A percentile compares a stretch with the other conserved stretches of the same genome.
These are phyloP conservation scores for Prosopis cineraria DNA, from an alignment of 306 rosid species.

Conservation along the genomic window DNA sequence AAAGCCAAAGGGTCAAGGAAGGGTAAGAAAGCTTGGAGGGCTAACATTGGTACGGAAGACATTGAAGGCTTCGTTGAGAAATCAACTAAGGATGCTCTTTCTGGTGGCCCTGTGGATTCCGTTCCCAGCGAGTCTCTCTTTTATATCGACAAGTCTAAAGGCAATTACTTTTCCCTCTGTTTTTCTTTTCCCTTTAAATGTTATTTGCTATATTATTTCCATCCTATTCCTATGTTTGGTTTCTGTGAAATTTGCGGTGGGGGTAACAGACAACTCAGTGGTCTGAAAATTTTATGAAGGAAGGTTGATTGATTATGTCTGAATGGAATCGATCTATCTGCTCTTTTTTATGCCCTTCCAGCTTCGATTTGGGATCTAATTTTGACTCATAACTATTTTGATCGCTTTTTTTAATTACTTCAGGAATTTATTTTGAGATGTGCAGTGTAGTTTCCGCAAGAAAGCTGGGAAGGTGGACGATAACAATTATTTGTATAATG, in stretches of 20 bases:
- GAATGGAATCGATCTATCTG: background rate
- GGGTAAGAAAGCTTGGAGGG: conserved; percentile 90
- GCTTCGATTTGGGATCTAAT: background rate
- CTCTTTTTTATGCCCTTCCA: background rate
- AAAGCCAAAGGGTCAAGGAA: conserved; percentile 76
- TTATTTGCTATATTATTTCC: background rate
- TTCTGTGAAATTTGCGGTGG: background rate
- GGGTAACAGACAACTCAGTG: background rate
- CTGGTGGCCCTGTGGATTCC: conserved; percentile 66
- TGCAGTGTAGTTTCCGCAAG: background rate
- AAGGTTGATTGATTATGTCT: background rate
- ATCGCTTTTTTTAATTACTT: background rate
- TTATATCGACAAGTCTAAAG: conserved; percentile 71
- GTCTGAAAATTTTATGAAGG: background rate
- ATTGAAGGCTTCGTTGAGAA: conserved; percentile 70
- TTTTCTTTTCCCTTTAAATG: background rate
- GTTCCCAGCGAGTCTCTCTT: conserved; percentile 64
- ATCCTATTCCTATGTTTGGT: background rate
- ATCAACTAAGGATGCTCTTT: conserved; percentile 76
- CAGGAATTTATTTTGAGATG: background rate
- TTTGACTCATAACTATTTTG: background rate
- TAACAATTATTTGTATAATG: background rate
- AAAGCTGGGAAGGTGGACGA: background rate
- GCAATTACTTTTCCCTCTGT: conserved; percentile 28
- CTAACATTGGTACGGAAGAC: conserved; percentile 84